Conservation (phyloP, 305 asterid genomes). For the Stenogyne calaminthoides region DNA sequence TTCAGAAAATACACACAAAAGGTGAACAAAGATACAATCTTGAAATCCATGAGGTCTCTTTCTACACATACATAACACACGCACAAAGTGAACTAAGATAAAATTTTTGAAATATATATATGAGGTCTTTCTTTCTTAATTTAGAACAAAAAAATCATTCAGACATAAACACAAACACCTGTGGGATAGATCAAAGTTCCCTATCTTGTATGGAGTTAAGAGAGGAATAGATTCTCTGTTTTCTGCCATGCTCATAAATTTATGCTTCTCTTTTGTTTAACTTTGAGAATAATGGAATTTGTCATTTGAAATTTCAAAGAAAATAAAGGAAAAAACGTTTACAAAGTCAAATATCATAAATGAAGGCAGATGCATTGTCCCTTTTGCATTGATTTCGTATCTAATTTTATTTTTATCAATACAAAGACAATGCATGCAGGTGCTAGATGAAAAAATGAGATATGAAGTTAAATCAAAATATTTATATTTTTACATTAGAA, state of each 20-base stretch:
- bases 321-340: background rate
- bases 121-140: background rate
- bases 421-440: background rate
- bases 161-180: constrained; percentile 21
- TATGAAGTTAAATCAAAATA: too few relatives aligned
- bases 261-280: background rate
- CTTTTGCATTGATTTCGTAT: background rate
- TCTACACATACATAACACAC: background rate
- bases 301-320: background rate
- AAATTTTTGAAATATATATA: too few relatives aligned
- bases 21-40: background rate
- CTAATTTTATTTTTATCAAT: background rate
- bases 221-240: constrained; percentile 30
- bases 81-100: background rate
- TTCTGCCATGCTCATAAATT: constrained; percentile 27
- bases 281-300: background rate
- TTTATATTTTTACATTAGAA: background rate
- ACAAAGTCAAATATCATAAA: background rate
- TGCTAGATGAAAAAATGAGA: background rate
- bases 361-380: background rate
- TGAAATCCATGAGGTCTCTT: too few relatives aligned
- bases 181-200: constrained; percentile 39
- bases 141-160: background rate
- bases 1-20: background rate
- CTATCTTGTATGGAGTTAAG: constrained; percentile 39